A percentile compares a stretch with the other conserved stretches of the same genome.
Evolutionary conservation across 805 yeast species (phyloP).

Genomic region (Wickerhamiella occidentalis): DNA sequence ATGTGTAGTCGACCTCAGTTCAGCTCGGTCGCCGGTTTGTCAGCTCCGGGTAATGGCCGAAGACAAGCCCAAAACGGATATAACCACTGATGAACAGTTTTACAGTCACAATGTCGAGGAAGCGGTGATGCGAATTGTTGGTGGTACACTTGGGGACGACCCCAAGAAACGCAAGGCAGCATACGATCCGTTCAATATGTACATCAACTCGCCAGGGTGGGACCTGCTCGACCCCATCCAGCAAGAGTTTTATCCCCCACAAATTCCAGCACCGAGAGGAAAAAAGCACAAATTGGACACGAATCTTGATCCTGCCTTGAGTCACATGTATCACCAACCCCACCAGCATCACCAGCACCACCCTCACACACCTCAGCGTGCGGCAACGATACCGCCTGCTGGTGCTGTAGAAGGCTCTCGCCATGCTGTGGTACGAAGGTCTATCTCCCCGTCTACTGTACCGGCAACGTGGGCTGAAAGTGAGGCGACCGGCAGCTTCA

Average conservation of each 20-base stretch:
- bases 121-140: slow-evolving; percentile 63
- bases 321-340: neutral
- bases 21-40: no score
- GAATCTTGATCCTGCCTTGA: slow-evolving; percentile 8
- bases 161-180: slow-evolving; percentile 18
- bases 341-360: neutral
- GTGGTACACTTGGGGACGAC: slow-evolving; percentile 41
- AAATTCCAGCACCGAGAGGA: neutral
- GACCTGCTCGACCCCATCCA: slow-evolving; percentile 7
- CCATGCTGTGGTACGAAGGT: neutral
- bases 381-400: neutral
- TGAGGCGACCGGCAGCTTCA: slow-evolving; percentile 34
- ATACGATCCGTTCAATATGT: slow-evolving; percentile 12
- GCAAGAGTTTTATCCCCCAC: slow-evolving; percentile 7
- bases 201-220: slow-evolving; percentile 9
- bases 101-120: slow-evolving; percentile 43
- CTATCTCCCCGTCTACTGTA: neutral
- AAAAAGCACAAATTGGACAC: neutral
- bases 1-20: no score
- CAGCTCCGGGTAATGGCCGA: slow-evolving; percentile 6
- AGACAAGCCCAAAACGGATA: slow-evolving; percentile 1
- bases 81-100: slow-evolving; percentile 4
- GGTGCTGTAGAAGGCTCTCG: neutral
- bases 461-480: slow-evolving; percentile 21
- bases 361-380: neutral